phyloP scores from a whole-genome alignment of 257 asterid species.

The Solanum sparsipilum region DNA sequence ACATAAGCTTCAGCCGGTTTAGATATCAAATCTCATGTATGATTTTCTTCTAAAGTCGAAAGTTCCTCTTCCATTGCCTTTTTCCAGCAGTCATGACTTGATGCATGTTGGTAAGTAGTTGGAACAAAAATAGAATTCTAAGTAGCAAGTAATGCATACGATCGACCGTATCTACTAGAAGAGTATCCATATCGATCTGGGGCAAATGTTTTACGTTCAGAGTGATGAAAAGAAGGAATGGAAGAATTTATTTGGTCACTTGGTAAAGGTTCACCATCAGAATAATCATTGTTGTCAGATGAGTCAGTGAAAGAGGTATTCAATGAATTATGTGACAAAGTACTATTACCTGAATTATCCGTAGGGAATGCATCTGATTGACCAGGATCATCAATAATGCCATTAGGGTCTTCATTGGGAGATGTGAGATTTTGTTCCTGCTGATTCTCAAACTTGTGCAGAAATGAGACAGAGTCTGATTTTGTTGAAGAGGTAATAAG shows the following conservation, averaged over 20 bases:
- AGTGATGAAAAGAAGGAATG: neutral
- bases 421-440: neutral
- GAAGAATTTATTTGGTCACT: neutral
- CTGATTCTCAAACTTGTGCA: neutral
- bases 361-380: neutral
- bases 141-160: no score
- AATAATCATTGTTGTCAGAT: neutral
- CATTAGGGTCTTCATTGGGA: neutral
- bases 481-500: neutral
- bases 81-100: neutral
- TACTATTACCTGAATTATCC: neutral
- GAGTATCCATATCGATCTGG: neutral
- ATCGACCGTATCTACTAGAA: neutral
- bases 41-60: no score
- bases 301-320: neutral
- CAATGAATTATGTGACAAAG: neutral
- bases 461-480: neutral
- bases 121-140: no score
- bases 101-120: neutral
- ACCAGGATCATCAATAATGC: neutral
- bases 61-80: no score
- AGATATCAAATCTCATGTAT: no score
- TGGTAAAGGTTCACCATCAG: neutral
- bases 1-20: no score
- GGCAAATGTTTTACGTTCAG: neutral